Conservation (phyloP, 192 early-diverging fungal genomes). For the Coemansia asiatica region DNA sequence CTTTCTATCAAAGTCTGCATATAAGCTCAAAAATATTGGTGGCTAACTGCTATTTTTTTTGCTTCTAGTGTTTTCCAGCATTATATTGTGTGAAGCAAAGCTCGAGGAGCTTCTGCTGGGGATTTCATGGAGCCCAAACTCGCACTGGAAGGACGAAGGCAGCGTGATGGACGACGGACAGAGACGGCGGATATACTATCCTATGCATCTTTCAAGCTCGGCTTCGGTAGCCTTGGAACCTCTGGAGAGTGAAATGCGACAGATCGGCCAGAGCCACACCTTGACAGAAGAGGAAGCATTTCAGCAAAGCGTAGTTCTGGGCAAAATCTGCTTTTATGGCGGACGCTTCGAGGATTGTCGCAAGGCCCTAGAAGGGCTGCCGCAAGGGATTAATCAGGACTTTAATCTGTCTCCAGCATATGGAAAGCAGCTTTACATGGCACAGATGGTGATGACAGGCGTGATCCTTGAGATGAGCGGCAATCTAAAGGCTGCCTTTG, state of each 20-base stretch:
- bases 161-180: background rate
- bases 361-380: slow-evolving; percentile 19
- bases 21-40: background rate
- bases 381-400: slow-evolving; percentile 37
- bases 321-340: slow-evolving; percentile 59
- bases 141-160: slow-evolving; percentile 49
- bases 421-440: slow-evolving; percentile 59
- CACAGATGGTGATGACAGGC: slow-evolving; percentile 62
- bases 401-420: slow-evolving; percentile 60
- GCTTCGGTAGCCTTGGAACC: slow-evolving; percentile 16
- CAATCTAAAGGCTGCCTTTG: slow-evolving; percentile 50
- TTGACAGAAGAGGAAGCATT: slow-evolving; percentile 48
- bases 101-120: slow-evolving; percentile 45
- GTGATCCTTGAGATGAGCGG: slow-evolving; percentile 35
- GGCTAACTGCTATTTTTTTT: background rate
- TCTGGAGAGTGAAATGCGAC: slow-evolving; percentile 26
- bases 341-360: slow-evolving; percentile 53
- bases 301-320: slow-evolving; percentile 54
- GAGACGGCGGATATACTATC: slow-evolving; percentile 22
- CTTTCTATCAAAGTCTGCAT: no score
- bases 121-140: slow-evolving; percentile 33
- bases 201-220: slow-evolving; percentile 35
- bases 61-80: slow-evolving; percentile 33
- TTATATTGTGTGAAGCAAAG: slow-evolving; percentile 36
- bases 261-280: slow-evolving; percentile 11